phyloP scores from a whole-genome alignment of 768 basidiomycete species.

The Russula sp. region DNA sequence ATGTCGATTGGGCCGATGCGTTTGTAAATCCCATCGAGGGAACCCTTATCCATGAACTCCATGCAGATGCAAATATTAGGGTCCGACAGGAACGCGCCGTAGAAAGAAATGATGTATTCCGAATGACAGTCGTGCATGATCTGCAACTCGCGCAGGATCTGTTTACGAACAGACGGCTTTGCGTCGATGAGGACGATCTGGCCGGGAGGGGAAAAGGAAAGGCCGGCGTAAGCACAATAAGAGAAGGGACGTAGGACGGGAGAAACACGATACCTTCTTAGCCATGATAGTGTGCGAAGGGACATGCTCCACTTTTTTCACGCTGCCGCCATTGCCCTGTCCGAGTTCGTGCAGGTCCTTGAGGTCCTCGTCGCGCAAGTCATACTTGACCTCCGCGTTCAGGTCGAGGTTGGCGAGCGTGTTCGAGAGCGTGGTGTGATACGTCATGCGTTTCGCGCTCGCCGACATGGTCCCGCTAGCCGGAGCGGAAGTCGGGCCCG shows the following conservation, averaged over 20 bases:
- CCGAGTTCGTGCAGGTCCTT: conserved; percentile 88
- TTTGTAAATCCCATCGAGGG: conserved; percentile 93
- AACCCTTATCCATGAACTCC: conserved; percentile 94
- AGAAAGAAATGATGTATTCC: conserved; percentile 92
- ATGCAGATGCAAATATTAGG: conserved; percentile 99
- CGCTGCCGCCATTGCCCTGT: conserved; percentile 94
- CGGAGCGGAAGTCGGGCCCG: conserved; percentile 43
- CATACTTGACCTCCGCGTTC: conserved; percentile 77
- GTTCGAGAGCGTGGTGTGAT: conserved; percentile 72
- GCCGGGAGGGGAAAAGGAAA: background rate
- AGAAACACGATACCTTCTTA: conserved; percentile 65
- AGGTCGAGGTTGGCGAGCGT: conserved; percentile 83
- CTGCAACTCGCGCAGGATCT: conserved; percentile 94
- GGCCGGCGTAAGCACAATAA: background rate
- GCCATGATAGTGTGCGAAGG: conserved; percentile 94
- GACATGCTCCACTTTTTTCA: conserved; percentile 90
- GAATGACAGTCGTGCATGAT: conserved; percentile 99
- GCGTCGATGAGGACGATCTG: conserved; percentile 96
- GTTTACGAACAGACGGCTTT: conserved; percentile 92
- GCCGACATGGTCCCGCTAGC: conserved; percentile 41
- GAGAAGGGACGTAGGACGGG: background rate
- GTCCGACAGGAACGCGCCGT: conserved; percentile 92
- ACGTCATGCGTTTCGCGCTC: conserved; percentile 56
- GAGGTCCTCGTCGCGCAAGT: conserved; percentile 84
- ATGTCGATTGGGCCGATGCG: conserved; percentile 90